These are phyloP conservation scores for Sanguinoderma infundibulare DNA, from an alignment of 1,284 basidiomycete species.

Conservation along the genomic window DNA sequence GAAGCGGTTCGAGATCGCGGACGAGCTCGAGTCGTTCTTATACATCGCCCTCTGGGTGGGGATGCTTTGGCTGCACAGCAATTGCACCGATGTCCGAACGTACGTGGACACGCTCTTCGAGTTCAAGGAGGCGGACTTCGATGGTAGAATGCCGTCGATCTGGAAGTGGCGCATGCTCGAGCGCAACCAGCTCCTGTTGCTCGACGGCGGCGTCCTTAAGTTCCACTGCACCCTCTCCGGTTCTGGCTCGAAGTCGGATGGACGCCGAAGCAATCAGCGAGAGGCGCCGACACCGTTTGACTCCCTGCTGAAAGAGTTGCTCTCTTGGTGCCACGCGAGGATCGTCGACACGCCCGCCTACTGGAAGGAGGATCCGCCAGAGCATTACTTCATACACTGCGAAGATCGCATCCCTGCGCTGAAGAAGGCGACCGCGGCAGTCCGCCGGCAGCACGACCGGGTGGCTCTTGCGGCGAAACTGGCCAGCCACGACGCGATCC, in stretches of 20 bases:
- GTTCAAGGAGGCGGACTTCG: background rate
- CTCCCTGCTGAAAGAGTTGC: background rate
- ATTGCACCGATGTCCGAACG: background rate
- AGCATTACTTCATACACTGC: background rate
- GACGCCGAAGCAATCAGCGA: background rate
- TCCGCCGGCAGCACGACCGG: too few species aligned
- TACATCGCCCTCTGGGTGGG: constrained; percentile 2
- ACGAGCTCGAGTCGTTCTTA: constrained; percentile 17
- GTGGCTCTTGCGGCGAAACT: background rate
- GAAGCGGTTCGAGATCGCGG: background rate
- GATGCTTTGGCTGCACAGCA: constrained; percentile 4
- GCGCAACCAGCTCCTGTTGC: background rate
- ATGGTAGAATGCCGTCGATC: background rate
- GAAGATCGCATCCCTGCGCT: background rate
- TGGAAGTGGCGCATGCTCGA: background rate
- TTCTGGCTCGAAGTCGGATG: background rate
- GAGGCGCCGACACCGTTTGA: constrained; percentile 1
- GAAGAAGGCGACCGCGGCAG: background rate
- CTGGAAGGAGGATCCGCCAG: background rate
- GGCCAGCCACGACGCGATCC: background rate
- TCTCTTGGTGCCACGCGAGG: background rate
- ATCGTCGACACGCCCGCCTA: too few species aligned
- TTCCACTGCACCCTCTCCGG: background rate
- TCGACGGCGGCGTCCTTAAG: background rate
- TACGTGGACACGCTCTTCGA: constrained; percentile 1